Percentiles rank a stretch among this genome's conserved stretches.
Conservation (phyloP, 495 filamentous ascomycete species). For the Penicillium verhagenii region DNA sequence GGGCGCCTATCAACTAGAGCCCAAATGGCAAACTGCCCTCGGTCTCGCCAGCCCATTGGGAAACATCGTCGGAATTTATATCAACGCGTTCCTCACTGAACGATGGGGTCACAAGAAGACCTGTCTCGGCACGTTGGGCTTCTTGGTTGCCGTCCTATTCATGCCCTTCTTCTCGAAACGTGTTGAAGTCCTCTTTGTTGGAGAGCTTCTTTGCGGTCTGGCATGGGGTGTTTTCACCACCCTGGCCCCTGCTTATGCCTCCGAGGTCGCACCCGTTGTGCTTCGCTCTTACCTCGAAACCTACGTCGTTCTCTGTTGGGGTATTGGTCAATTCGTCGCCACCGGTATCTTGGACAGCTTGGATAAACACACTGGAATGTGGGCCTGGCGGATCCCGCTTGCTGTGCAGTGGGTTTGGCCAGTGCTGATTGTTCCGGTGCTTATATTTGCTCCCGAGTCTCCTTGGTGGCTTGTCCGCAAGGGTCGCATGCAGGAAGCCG, state of each 20-base stretch:
- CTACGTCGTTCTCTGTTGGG: constrained; percentile 67
- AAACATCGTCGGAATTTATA: constrained; percentile 30
- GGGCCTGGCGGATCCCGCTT: constrained; percentile 57
- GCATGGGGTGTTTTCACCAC: constrained; percentile 54
- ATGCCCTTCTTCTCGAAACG: constrained; percentile 56
- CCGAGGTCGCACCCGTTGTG: constrained; percentile 61
- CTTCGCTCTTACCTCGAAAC: constrained; percentile 56
- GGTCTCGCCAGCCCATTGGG: constrained; percentile 35
- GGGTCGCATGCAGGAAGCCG: constrained; percentile 48
- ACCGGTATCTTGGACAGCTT: constrained; percentile 54
- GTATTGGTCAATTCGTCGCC: constrained; percentile 61
- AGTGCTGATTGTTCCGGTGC: constrained; percentile 52
- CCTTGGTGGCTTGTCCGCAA: constrained; percentile 66
- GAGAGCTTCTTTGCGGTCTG: constrained; percentile 50
- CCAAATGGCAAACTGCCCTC: constrained; percentile 40
- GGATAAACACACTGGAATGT: constrained; percentile 27
- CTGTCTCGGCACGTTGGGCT: constrained; percentile 39
- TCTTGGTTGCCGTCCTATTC: constrained; percentile 51
- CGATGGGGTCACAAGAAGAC: constrained; percentile 45
- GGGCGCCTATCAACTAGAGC: constrained; percentile 27
- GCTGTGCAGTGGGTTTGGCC: constrained; percentile 69
- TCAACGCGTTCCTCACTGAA: constrained; percentile 46
- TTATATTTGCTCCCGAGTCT: constrained; percentile 59
- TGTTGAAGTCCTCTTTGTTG: constrained; percentile 34
- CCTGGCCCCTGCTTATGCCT: constrained; percentile 61